These are phyloP conservation scores for Saturnispora bothae DNA, from an alignment of 805 yeast species.

Conservation along the genomic window DNA sequence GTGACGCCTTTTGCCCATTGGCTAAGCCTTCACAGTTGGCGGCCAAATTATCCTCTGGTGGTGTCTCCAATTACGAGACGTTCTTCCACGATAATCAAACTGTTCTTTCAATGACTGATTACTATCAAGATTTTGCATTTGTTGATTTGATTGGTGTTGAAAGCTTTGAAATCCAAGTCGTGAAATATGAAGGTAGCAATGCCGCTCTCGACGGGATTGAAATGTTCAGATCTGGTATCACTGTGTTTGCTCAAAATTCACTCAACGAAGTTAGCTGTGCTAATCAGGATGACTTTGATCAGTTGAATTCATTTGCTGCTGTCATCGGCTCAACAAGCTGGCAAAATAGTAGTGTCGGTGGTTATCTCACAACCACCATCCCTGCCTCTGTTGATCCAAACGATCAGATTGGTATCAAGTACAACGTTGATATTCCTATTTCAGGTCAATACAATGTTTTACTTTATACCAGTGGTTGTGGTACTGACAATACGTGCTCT, in stretches of 20 bases:
- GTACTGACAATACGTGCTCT: constrained; percentile 52
- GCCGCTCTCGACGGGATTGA: constrained; percentile 69
- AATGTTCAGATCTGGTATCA: constrained; percentile 48
- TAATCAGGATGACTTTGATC: constrained; percentile 3
- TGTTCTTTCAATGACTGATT: constrained; percentile 15
- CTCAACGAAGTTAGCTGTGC: constrained; percentile 33
- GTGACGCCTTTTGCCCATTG: constrained; percentile 90
- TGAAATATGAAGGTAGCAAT: constrained; percentile 56
- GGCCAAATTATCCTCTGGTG: not conserved
- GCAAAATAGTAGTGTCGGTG: constrained; percentile 14
- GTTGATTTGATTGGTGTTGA: constrained; percentile 54
- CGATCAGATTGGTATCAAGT: constrained; percentile 33
- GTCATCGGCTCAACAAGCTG: constrained; percentile 18
- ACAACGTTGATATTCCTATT: constrained; percentile 57
- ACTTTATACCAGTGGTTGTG: constrained; percentile 84
- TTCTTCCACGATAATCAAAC: constrained; percentile 15
- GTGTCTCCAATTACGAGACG: constrained; percentile 8
- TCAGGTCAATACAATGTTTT: constrained; percentile 67
- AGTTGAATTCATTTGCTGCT: constrained; percentile 8
- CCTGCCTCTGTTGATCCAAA: constrained; percentile 21
- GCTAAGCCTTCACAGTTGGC: constrained; percentile 30
- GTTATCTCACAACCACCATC: constrained; percentile 21
- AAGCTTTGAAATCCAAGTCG: constrained; percentile 50
- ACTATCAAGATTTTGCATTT: constrained; percentile 77
- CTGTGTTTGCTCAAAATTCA: constrained; percentile 65